Evolutionary conservation across 495 filamentous ascomycete species (phyloP).

Genomic region (Penicilliopsis zonata): DNA sequence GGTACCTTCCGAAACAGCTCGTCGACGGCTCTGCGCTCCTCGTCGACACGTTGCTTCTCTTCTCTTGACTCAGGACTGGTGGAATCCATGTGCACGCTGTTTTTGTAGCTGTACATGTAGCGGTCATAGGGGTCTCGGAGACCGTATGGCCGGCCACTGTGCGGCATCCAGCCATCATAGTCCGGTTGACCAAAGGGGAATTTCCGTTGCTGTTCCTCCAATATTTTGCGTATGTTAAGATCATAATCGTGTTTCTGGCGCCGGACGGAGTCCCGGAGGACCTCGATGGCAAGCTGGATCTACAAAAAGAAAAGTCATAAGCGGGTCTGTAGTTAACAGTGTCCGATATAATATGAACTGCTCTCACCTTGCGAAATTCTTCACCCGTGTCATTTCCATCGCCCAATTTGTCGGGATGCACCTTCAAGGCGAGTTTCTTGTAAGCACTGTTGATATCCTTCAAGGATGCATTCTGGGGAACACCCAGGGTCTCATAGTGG

Average conservation of each 20-base stretch:
- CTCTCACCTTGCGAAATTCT: conserved; percentile 30
- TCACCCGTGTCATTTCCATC: conserved; percentile 22
- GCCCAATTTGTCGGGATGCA: conserved; percentile 51
- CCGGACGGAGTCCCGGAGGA: conserved; percentile 19
- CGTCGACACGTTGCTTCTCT: conserved; percentile 6
- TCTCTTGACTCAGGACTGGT: conserved; percentile 12
- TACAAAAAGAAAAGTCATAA: conserved; percentile 5
- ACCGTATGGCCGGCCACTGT: background rate
- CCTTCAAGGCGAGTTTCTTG: conserved; percentile 38
- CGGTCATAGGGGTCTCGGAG: conserved; percentile 2
- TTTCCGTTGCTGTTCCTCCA: too few species aligned
- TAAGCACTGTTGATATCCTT: conserved; percentile 33
- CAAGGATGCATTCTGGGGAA: conserved; percentile 17
- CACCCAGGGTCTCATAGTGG: conserved; percentile 26
- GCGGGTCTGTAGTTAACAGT: conserved; percentile 1
- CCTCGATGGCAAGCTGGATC: conserved; percentile 27
- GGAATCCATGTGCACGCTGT: conserved; percentile 24
- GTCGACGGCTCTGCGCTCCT: conserved; percentile 5
- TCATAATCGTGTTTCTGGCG: conserved; percentile 16
- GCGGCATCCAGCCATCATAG: conserved; percentile 5
- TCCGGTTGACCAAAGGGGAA: background rate
- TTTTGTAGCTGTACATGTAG: conserved; percentile 19
- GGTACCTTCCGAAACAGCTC: conserved; percentile 3
- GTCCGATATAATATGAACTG: background rate
- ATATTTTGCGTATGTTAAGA: background rate